Conservation (phyloP, 225 moss, liverwort and hornwort genomes). For the Rhytidiadelphus loreus region DNA sequence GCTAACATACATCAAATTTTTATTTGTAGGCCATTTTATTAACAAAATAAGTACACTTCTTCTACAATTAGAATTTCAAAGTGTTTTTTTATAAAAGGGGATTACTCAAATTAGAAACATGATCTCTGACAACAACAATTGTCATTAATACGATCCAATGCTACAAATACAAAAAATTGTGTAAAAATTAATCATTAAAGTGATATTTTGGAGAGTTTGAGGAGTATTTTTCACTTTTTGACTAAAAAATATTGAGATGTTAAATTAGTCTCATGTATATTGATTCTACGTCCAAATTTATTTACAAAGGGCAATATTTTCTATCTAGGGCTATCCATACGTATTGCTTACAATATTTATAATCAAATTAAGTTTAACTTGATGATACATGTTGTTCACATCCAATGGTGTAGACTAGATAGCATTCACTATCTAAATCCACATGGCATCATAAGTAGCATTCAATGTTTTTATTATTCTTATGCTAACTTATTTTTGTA, state of each 20-base stretch:
- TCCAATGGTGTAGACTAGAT: background rate
- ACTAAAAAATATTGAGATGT: background rate
- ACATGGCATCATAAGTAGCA: background rate
- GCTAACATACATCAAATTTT: background rate
- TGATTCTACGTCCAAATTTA: background rate
- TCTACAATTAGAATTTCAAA: background rate
- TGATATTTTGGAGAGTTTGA: background rate
- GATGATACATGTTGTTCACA: background rate
- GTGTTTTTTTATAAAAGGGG: background rate
- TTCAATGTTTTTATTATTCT: background rate
- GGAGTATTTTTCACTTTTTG: background rate
- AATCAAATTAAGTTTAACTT: background rate
- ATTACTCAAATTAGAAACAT: background rate
- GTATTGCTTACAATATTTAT: fast-evolving
- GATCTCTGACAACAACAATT: background rate
- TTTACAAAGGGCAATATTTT: too few species aligned
- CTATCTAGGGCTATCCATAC: background rate
- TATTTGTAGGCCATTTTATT: background rate
- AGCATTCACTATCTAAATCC: background rate
- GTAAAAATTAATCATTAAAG: background rate
- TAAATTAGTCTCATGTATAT: background rate
- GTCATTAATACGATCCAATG: background rate
- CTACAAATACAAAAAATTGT: background rate
- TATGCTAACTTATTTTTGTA: background rate
- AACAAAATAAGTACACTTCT: background rate